Base-by-base conservation (phyloP, 306 rosid species). In the Dalbergia cultrata region DNA sequence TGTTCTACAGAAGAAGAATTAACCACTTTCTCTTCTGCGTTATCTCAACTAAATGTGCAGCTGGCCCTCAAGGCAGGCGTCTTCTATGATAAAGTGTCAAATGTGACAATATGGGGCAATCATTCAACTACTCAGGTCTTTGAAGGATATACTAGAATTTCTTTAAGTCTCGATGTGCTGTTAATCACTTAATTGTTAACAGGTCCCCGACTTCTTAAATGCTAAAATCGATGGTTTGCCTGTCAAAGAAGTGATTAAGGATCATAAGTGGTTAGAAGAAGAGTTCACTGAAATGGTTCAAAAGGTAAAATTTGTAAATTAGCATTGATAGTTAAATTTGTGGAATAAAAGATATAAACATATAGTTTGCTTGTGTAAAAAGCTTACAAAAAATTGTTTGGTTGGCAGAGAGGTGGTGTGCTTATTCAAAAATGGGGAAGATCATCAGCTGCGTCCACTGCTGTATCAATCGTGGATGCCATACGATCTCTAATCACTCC, bases 61-160 rank as follows among this genome's bases (percentile, higher is more conserved):
- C 88, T 95, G 45, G 99, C 99, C 62, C 97, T 91, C 83, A 95
- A 95, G 87, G 99, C 98, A 9, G 99, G 99, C 4, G 98, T 95
- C 71, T 95, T 95, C 92, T 95, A 95, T 71, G 99, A 95, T 86
- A 85, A 91, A 87, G 99, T 95, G 65, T 95, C 98, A 52, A 93
- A 95, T 59, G 10, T 87, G 94, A 95, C 99, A 19, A 93, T 95
- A 57, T 95, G 99, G 99, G 99, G 98, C 72, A 95, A 95, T 87
- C 99, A 95, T 87, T 95, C 99, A 61, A 95, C 98, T 70, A 95
- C 99, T 82, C 99, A 95, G 94, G 99, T 95, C 50, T 82, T 53
- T 80, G 62, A 73, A 80, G 72, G 54, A 65, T 70, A 56, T 60
- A 19, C 74, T 50, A 56, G 76, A 18, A 19, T 41, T 34, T 44